Percentiles rank a stretch among this genome's conserved stretches.
Conservation (phyloP, 352 stramenopile species). For the Globisporangium takayamanum region DNA sequence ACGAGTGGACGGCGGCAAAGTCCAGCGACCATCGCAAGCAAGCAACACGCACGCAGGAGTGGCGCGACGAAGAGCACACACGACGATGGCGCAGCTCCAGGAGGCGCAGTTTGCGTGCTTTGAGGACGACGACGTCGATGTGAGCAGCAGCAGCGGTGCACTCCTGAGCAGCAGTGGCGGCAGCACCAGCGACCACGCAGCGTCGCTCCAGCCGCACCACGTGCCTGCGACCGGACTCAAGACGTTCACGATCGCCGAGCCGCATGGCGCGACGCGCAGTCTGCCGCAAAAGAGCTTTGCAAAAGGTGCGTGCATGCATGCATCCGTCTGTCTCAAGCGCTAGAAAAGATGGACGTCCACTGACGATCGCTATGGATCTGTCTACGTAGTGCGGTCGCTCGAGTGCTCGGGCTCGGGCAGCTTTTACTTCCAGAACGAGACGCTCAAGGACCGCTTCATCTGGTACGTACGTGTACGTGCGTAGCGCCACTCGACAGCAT, state of each 20-base stretch:
- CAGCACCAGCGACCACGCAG: slow-evolving; percentile 1
- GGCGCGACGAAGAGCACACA: background rate
- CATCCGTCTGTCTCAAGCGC: background rate
- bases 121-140: slow-evolving; percentile 40
- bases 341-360: background rate
- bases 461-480: slow-evolving; percentile 19
- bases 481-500: background rate
- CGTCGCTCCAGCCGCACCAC: slow-evolving; percentile 14
- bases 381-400: slow-evolving; percentile 38
- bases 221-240: slow-evolving; percentile 3
- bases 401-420: slow-evolving; percentile 59
- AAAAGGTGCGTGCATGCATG: slow-evolving; percentile 21
- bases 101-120: slow-evolving; percentile 71
- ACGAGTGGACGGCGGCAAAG: slow-evolving; percentile 13
- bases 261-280: slow-evolving; percentile 15
- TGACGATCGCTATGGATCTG: background rate
- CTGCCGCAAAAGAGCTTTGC: slow-evolving; percentile 55
- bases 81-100: slow-evolving; percentile 41
- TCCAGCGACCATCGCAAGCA: slow-evolving; percentile 1
- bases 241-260: slow-evolving; percentile 13
- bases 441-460: slow-evolving; percentile 59
- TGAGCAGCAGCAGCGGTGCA: background rate
- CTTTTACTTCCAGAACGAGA: slow-evolving; percentile 72
- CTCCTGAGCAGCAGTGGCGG: slow-evolving; percentile 15
- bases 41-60: background rate